Evolutionary conservation across 495 filamentous ascomycete genomes (phyloP), one percentile per base, ranked within the genome.

Genomic region (Aspergillus affinis): DNA sequence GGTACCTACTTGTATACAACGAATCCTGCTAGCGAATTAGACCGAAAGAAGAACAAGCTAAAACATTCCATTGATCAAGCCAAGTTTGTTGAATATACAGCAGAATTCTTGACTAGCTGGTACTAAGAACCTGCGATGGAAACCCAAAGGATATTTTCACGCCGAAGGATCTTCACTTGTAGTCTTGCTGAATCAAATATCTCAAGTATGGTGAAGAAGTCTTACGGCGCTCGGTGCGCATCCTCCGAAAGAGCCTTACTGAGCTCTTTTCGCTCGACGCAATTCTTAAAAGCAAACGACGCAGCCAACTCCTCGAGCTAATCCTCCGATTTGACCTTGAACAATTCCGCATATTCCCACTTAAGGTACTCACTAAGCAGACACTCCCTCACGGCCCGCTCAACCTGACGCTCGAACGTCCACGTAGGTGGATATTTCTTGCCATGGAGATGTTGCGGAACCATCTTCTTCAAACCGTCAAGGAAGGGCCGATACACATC

Each of bases 311-410:
- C 57, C 18, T 59, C 57, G 0, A 59, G 20, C 19, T 59, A 29
- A 4, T 59, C 48, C 6, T 23, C 12, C 3, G 29, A 23, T 15
- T 41, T 19, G 0, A 23, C 57, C 0, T 20, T 8, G 48, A 59
- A 59, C 4, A 41, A 51, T 29, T 59, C 57, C 13, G 57, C 57
- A 20, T 45, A 51, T 29, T 59, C 57, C 57, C 57, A 51, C 8
- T 6, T 19, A 1, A 59, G 13, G 46, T 59, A 59, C 57, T 59
- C 29, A 2, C 27, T 41, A n/a, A 59, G 1, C 48, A 59, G 18
- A 6, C 13, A 15, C 18, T 59, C 57, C 12, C 57, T 27, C n/a
- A 59, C n/a, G 18, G 51, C 57, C 29, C 57, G 48, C 29, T 59
- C 57, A 44, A 59, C 15, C 8, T 51, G 41, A 17, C 51, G 48